These are phyloP conservation scores for Colletotrichum limetticola DNA, from an alignment of 2,329 filamentous ascomycete genomes.

Conservation along the genomic window DNA sequence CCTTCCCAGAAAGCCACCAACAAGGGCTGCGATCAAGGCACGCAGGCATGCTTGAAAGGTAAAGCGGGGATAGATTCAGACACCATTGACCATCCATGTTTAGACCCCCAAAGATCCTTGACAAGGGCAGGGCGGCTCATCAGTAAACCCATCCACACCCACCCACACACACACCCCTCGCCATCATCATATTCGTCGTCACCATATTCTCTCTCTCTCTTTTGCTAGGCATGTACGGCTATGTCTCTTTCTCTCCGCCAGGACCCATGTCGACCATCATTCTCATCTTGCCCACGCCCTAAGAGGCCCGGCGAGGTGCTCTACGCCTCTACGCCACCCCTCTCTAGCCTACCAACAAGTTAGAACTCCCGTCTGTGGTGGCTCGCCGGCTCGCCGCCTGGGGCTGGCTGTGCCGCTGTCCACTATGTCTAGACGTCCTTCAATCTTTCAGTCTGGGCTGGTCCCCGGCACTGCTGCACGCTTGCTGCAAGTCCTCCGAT, in stretches of 20 bases:
- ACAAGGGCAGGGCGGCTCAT: constrained; percentile 3
- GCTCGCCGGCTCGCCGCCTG: neutral
- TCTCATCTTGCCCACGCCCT: neutral
- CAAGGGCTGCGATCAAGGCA: constrained; percentile 8
- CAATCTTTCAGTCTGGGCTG: neutral
- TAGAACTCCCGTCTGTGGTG: neutral
- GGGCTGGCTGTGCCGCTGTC: too few relatives aligned
- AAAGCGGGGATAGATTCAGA: constrained; percentile 23
- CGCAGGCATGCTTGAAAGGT: constrained; percentile 19
- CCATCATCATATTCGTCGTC: neutral
- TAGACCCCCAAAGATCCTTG: constrained; percentile 6
- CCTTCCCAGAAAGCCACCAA: neutral
- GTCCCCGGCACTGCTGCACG: neutral
- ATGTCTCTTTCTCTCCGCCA: neutral
- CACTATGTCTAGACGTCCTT: neutral
- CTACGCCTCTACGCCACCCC: neutral
- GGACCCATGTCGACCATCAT: neutral
- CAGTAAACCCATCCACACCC: neutral
- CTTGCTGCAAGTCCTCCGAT: neutral
- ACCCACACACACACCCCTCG: neutral
- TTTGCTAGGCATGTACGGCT: neutral
- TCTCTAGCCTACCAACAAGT: neutral
- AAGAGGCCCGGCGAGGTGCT: neutral
- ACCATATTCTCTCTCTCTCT: neutral
- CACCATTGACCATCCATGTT: constrained; percentile 11